Conservation (phyloP, 2,329 filamentous ascomycete genomes). For the Fusarium lateritium region DNA sequence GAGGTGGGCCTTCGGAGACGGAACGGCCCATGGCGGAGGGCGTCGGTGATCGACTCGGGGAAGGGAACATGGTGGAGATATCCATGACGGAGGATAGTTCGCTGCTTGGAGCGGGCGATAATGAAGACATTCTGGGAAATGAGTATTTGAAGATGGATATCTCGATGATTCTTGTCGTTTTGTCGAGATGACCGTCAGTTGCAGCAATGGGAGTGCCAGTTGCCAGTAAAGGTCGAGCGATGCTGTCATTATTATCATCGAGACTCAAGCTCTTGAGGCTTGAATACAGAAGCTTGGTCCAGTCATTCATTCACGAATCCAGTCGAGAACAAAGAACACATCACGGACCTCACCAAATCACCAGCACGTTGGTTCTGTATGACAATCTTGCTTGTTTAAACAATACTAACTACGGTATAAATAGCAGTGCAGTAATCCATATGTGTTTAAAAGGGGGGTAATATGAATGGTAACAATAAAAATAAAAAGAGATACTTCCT, state of each 20-base stretch:
- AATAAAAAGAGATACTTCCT: conserved; percentile 27
- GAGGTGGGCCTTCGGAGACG: conserved; percentile 28
- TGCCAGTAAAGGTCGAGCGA: not conserved
- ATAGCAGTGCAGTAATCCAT: conserved; percentile 31
- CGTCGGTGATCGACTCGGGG: conserved; percentile 35
- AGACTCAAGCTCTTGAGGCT: no score
- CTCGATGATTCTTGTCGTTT: not conserved
- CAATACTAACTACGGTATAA: conserved; percentile 37
- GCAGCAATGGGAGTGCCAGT: not conserved
- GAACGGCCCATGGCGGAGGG: conserved; percentile 24
- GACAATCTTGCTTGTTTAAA: conserved; percentile 29
- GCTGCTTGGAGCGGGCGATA: not conserved
- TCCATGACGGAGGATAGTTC: not conserved
- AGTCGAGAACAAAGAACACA: conserved; percentile 37
- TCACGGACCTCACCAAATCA: conserved; percentile 20
- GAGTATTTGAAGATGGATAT: not conserved
- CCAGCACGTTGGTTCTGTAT: not conserved
- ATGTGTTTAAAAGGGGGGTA: conserved; percentile 17
- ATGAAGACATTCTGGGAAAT: not conserved
- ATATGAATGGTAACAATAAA: conserved; percentile 7
- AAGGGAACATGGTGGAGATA: conserved; percentile 12
- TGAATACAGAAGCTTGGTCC: not conserved
- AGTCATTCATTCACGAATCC: not conserved
- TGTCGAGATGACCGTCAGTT: not conserved
- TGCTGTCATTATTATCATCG: not conserved